Conservation (phyloP, 176 grass and related monocot species). For the Oryza meridionalis region DNA sequence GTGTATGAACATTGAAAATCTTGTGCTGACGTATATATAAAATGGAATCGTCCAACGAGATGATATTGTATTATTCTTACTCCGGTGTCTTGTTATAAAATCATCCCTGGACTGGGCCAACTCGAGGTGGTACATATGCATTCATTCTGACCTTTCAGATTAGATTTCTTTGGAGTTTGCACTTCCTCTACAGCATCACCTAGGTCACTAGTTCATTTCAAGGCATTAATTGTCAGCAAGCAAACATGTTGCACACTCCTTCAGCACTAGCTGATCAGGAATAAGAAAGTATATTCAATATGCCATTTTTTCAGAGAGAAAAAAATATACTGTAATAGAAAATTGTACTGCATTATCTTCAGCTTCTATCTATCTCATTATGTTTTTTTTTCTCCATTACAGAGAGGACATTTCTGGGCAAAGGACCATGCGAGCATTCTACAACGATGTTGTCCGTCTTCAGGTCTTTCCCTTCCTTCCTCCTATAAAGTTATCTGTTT, state of each 20-base stretch:
- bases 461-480: slow-evolving; percentile 46
- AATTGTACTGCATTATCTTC: neutral
- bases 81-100: neutral
- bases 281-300: neutral
- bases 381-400: slow-evolving; percentile 18
- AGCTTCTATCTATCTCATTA: neutral
- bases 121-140: neutral
- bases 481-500: neutral
- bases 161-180: neutral
- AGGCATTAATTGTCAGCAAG: neutral
- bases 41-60: neutral
- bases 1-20: neutral
- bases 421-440: slow-evolving; percentile 71
- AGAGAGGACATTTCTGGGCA: slow-evolving; percentile 74
- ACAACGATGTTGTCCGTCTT: slow-evolving; percentile 69
- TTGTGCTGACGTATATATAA: neutral
- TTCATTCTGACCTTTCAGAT: neutral
- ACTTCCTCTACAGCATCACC: neutral
- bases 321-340: neutral
- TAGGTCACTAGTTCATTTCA: slow-evolving; percentile 18
- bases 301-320: neutral
- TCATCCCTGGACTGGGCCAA: neutral
- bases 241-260: slow-evolving; percentile 1
- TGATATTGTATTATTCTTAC: neutral
- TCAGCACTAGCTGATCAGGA: slow-evolving; percentile 23